A percentile compares a stretch with the other conserved stretches of the same genome.
Conservation (phyloP, 106 monocot genomes). For the Dioscorea alata region DNA sequence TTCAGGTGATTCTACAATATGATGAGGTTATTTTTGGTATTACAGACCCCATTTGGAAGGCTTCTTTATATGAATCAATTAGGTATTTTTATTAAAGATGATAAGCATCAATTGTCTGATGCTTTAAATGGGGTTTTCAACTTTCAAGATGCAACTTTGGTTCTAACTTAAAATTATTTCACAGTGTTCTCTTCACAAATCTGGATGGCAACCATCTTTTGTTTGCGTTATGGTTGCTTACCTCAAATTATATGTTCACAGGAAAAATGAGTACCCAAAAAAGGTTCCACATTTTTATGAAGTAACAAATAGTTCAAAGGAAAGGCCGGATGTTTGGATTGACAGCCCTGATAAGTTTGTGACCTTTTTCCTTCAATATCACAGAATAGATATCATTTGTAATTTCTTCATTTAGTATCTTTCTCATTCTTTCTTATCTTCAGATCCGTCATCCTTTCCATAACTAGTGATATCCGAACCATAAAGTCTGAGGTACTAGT, state of each 20-base stretch:
- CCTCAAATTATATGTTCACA: conserved; percentile 23
- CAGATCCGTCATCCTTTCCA: conserved; percentile 87
- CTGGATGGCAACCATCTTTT: too few species aligned
- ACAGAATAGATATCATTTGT: neutral
- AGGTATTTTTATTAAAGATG: too few species aligned
- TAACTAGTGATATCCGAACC: conserved; percentile 94
- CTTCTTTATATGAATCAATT: too few species aligned
- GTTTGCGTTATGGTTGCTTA: too few species aligned
- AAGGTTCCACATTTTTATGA: conserved; percentile 74
- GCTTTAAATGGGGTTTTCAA: too few species aligned
- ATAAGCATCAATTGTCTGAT: too few species aligned
- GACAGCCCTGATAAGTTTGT: conserved; percentile 95
- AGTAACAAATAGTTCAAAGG: conserved; percentile 97
- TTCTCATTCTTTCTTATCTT: conserved; percentile 11
- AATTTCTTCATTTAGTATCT: neutral
- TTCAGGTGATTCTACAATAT: conserved; percentile 49
- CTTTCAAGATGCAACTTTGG: too few species aligned
- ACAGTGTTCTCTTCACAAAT: too few species aligned
- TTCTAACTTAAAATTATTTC: too few species aligned
- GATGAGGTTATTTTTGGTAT: too few species aligned
- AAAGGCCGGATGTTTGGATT: conserved; percentile 99
- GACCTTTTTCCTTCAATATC: conserved; percentile 1
- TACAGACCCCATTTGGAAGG: too few species aligned
- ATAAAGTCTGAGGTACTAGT: conserved; percentile 87
- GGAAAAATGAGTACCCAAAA: conserved; percentile 91